Conservation (phyloP, 2,329 filamentous ascomycete genomes). For the Alternaria arborescens region DNA sequence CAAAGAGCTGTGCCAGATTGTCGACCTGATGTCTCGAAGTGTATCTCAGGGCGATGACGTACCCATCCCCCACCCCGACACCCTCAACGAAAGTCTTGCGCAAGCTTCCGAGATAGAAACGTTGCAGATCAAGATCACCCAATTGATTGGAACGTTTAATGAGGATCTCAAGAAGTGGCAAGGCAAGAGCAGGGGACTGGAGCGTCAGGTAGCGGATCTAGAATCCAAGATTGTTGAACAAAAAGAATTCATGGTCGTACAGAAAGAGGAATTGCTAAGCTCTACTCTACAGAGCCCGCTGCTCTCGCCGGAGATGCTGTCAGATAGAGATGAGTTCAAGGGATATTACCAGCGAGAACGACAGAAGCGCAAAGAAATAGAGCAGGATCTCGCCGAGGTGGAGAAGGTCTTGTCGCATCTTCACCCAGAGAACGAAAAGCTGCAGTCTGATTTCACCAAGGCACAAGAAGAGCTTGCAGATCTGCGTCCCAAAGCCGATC, state of each 20-base stretch:
- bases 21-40: not conserved
- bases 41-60: not conserved
- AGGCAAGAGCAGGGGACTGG: not conserved
- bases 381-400: not conserved
- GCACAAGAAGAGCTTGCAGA: not conserved
- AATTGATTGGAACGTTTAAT: not conserved
- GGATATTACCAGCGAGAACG: not conserved
- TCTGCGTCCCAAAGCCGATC: not conserved
- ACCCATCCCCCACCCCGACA: not conserved
- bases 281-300: not conserved
- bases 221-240: not conserved
- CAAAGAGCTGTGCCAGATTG: not conserved
- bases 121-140: not conserved
- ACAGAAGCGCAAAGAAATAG: not conserved
- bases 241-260: not conserved
- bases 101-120: not conserved
- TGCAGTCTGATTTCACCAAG: not conserved
- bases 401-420: not conserved
- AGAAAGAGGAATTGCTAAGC: not conserved
- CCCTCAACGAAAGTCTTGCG: not conserved
- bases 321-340: not conserved
- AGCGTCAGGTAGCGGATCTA: not conserved
- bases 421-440: conserved; percentile 1
- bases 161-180: not conserved
- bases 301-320: not conserved